phyloP scores from a whole-genome alignment of 495 filamentous ascomycete genomes.

The Hyaloscypha hepaticicola region DNA sequence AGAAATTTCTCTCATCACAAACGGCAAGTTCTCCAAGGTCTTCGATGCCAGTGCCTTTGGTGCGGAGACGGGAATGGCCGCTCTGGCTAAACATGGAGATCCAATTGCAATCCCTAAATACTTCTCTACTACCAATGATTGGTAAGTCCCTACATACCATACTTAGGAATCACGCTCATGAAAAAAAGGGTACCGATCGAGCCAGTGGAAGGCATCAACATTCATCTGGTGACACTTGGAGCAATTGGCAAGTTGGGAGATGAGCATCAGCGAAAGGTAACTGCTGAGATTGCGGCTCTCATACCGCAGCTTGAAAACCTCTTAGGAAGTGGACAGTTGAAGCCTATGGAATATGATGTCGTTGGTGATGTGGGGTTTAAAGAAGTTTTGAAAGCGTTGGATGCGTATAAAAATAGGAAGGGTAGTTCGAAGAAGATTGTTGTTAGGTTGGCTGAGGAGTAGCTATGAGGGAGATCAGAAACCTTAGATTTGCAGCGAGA shows the following conservation, averaged over 20 bases:
- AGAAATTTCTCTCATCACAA: conserved; percentile 39
- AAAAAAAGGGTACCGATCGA: conserved; percentile 18
- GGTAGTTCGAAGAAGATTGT: conserved; percentile 24
- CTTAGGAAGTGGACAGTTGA: conserved; percentile 15
- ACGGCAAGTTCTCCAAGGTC: conserved; percentile 39
- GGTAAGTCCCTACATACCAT: conserved; percentile 27
- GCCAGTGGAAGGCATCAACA: conserved; percentile 19
- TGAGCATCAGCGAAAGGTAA: conserved; percentile 10
- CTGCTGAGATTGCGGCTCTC: conserved; percentile 13
- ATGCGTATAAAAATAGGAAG: conserved; percentile 18
- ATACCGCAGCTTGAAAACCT: conserved; percentile 23
- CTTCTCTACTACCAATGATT: conserved; percentile 45
- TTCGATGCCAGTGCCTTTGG: conserved; percentile 42
- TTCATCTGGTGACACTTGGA: conserved; percentile 16
- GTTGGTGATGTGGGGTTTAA: conserved; percentile 23
- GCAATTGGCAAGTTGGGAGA: conserved; percentile 17
- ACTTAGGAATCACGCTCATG: background rate
- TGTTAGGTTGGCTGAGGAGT: conserved; percentile 19
- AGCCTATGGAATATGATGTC: conserved; percentile 26
- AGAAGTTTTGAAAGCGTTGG: conserved; percentile 20
- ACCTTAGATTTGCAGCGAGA: too few relatives aligned
- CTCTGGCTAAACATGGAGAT: conserved; percentile 23
- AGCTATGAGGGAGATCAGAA: too few relatives aligned
- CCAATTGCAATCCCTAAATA: conserved; percentile 32
- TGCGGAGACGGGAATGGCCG: conserved; percentile 35